Evolutionary conservation across 352 stramenopile genomes (phyloP).

Genomic region (Phytophthora tubulina): DNA sequence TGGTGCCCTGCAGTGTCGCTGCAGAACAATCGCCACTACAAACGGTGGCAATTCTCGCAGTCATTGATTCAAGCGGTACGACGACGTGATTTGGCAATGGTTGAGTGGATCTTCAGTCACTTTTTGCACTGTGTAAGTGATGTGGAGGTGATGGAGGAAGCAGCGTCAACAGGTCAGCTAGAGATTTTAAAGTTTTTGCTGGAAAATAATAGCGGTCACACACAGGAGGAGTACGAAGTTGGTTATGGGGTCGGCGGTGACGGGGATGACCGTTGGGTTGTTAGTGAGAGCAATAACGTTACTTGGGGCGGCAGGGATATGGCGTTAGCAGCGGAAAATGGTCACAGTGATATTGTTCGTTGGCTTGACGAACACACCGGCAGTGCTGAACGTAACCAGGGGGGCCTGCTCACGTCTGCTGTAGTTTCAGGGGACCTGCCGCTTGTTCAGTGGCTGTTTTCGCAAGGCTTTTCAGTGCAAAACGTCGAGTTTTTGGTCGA

Average conservation of each 20-base stretch:
- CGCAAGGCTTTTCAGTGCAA: not conserved
- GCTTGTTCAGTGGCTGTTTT: not conserved
- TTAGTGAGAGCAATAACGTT: not conserved
- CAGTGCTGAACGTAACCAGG: not conserved
- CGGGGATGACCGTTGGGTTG: not conserved
- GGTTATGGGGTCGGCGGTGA: not conserved
- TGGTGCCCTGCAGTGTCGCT: constrained; percentile 6
- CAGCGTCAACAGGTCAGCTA: constrained; percentile 4
- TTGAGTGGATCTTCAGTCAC: constrained; percentile 10
- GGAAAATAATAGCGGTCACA: not conserved
- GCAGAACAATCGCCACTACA: constrained; percentile 9
- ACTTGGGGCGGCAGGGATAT: constrained; percentile 8
- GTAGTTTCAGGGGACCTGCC: not conserved
- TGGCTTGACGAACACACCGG: constrained; percentile 2
- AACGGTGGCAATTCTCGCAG: constrained; percentile 10
- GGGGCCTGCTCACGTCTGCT: not conserved
- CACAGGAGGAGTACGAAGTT: not conserved
- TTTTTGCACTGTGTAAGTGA: constrained; percentile 12
- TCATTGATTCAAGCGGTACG: constrained; percentile 15
- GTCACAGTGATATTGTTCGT: not conserved
- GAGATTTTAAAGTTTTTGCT: constrained; percentile 9
- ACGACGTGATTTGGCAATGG: constrained; percentile 6
- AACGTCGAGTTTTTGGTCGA: not conserved
- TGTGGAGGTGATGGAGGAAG: constrained; percentile 13
- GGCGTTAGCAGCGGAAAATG: constrained; percentile 2